Evolutionary conservation across 2,329 filamentous ascomycete species (phyloP), one percentile per base, ranked within the genome.

Genomic region (Oidium heveae): DNA sequence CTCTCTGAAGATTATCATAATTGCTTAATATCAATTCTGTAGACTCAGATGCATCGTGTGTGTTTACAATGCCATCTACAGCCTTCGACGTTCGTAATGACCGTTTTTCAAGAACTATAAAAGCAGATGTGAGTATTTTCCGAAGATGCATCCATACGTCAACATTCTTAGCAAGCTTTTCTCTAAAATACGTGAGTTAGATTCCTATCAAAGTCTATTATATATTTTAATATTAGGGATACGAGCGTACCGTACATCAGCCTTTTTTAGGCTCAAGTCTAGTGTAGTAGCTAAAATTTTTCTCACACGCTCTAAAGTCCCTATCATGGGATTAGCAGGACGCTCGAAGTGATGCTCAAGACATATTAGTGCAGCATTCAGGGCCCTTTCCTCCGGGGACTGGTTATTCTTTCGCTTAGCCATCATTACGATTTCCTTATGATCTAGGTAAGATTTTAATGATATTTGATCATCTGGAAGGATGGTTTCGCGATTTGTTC

Each of bases 141-240:
- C 75, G 75, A 56, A 82, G 68, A 68, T 77, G 79, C 59, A 80
- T 74, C 78, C 78, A 82, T 55, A 81, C 75, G 57, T 74, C 73
- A 32, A 82, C 73, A 59, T 81, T 82, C 57, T 72, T 72, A 4
- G 77, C 76, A 41, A 82, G 66, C 2, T 71, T 70, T 63, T 80
- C 77, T 59, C 76, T 79, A 56, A 51, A 5, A 33, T n/a, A 43
- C 24, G 37, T 24, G 46, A 43, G 22, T 52, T n/a, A 52, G 32
- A n/a, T 52, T 32, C 22, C 36, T 28, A n/a, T 16, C 18, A 53
- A 13, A 50, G n/a, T 1, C 37, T 22, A 13, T 20, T 37, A n/a
- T 46, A 32, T 46, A 28, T 8, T 54, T 10, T 37, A 47, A 22
- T 13, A 53, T 28, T 28, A 28, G 24, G 24, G 16, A 24, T 37